These are phyloP conservation scores for Coemansia sp. DNA, from an alignment of 192 early-diverging fungal species.

Conservation along the genomic window DNA sequence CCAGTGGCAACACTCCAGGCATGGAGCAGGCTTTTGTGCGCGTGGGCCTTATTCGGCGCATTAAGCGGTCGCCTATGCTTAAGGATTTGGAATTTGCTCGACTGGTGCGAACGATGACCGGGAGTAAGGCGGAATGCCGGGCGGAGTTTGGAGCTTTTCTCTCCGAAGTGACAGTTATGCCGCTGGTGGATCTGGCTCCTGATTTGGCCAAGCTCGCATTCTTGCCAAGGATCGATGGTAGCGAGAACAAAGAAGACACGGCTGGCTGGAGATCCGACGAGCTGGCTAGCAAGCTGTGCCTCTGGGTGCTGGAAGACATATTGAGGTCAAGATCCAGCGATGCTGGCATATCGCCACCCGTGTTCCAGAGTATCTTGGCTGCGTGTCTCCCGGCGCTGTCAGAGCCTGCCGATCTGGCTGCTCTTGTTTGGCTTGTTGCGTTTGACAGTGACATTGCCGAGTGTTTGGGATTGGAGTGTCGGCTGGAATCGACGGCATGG, in stretches of 20 bases:
- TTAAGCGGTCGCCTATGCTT: constrained; percentile 10
- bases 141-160: neutral
- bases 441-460: constrained; percentile 10
- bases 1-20: neutral
- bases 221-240: neutral
- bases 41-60: constrained; percentile 1
- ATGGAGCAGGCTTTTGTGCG: constrained; percentile 21
- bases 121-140: constrained; percentile 5
- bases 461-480: constrained; percentile 3
- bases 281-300: constrained; percentile 14
- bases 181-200: constrained; percentile 7
- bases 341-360: neutral
- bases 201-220: neutral
- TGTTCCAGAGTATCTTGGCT: neutral
- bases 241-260: neutral
- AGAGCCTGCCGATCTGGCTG: constrained; percentile 1
- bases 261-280: neutral
- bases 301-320: constrained; percentile 3
- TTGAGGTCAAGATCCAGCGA: neutral
- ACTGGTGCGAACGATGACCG: neutral
- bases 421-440: constrained; percentile 3
- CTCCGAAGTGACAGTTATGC: neutral
- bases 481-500: constrained; percentile 2
- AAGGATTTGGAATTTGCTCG: neutral
- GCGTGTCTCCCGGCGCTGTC: neutral